A percentile compares a stretch with the other conserved stretches of the same genome.
Evolutionary conservation across 176 grass and related monocot genomes (phyloP).

Genomic region (Ensete glaucum): DNA sequence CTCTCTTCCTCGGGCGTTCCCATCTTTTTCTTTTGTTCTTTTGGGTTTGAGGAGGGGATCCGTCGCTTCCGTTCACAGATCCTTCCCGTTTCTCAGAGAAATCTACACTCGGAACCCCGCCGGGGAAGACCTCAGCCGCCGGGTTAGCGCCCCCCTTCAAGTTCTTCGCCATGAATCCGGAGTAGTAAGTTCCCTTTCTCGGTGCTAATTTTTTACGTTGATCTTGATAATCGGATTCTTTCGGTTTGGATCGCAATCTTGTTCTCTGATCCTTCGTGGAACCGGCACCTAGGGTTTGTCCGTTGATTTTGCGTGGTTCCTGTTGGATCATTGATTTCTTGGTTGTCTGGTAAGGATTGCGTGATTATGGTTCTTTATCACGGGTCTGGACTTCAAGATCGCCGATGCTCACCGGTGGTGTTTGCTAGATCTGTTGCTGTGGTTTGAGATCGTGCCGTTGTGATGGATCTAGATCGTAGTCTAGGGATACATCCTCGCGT

Average conservation of each 20-base stretch:
- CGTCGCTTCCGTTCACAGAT: background rate
- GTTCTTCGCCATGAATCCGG: slow-evolving; percentile 15
- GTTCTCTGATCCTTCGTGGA: background rate
- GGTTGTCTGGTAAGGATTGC: background rate
- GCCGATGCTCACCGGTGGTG: background rate
- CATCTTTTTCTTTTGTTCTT: background rate
- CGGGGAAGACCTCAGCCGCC: background rate
- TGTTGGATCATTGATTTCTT: background rate
- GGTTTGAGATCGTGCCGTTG: background rate
- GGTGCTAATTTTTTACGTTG: background rate
- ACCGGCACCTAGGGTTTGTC: background rate
- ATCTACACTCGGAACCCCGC: background rate
- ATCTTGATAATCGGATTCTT: background rate
- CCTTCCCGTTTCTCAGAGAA: background rate
- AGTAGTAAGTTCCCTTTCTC: slow-evolving; percentile 8
- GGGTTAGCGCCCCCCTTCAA: background rate
- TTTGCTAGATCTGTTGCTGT: background rate
- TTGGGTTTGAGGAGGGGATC: background rate
- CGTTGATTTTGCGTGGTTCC: background rate
- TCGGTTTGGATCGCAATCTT: too few species aligned
- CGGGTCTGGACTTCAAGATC: background rate
- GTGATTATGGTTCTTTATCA: background rate
- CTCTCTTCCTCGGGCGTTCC: background rate
- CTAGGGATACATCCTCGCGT: too few species aligned
- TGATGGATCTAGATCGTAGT: background rate